A percentile compares a stretch with the other conserved stretches of the same genome.
phyloP scores from a whole-genome alignment of 768 basidiomycete species.

The Gymnopilus dilepis region DNA sequence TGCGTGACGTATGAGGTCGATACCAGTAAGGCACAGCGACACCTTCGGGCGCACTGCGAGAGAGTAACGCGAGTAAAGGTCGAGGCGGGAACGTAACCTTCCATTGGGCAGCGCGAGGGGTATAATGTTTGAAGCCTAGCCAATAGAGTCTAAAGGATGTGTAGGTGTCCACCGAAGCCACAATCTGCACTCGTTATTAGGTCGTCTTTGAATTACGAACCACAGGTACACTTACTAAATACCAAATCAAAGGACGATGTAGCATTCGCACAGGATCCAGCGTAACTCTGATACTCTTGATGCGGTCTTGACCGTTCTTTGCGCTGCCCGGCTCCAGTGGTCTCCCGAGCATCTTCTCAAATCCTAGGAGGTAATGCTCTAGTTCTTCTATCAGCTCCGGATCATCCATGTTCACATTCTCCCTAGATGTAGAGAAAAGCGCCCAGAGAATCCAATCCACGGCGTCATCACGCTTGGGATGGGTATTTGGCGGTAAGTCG shows the following conservation, averaged over 20 bases:
- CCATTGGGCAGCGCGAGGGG: conserved; percentile 30
- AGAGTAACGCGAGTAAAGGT: conserved; percentile 47
- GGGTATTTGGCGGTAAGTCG: conserved; percentile 20
- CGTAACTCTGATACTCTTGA: conserved; percentile 54
- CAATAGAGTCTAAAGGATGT: conserved; percentile 43
- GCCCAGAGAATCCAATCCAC: conserved; percentile 72
- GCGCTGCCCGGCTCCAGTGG: conserved; percentile 31
- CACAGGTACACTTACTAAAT: conserved; percentile 47
- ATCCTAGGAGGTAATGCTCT: conserved; percentile 44
- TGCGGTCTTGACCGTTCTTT: not conserved
- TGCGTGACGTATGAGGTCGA: conserved; percentile 48
- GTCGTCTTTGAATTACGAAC: not conserved
- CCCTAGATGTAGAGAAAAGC: conserved; percentile 50
- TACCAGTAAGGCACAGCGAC: conserved; percentile 44
- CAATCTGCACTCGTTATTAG: conserved; percentile 45
- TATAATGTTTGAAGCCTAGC: conserved; percentile 61
- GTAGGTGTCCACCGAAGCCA: conserved; percentile 52
- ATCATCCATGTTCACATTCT: conserved; percentile 27
- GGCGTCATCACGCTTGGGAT: conserved; percentile 49
- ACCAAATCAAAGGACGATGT: conserved; percentile 72
- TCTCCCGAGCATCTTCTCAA: conserved; percentile 48
- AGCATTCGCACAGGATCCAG: conserved; percentile 59
- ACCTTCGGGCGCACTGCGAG: conserved; percentile 43
- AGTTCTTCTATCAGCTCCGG: conserved; percentile 56
- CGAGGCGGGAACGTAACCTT: conserved; percentile 57